Base-by-base conservation (phyloP, 2,329 filamentous ascomycete genomes). In the Ilyonectria robusta region DNA sequence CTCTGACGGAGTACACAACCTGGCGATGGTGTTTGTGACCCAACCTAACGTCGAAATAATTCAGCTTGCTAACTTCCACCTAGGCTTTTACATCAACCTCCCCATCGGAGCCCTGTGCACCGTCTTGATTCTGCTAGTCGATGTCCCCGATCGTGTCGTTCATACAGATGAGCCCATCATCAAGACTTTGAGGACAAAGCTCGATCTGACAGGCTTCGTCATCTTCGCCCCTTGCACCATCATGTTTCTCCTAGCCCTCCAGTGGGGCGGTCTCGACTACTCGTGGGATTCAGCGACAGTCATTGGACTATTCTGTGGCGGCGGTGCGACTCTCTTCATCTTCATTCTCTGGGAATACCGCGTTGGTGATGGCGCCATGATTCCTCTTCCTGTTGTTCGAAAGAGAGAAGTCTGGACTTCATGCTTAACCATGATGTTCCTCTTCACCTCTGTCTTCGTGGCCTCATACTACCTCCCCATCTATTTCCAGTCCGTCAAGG, bases 401-500 rank as follows among this genome's bases (percentile, higher is more conserved):
- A 78, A 81, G 40, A 80, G 85, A 1, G 76, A 82, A 26, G 80
- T 88, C n/a, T 82, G 80, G 76, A 75, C 81, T 10, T 80, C 81
- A 23, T 79, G 81, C 29, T 10, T 82, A 5, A 84, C 82, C 46
- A 79, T 80, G 26, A 80, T 84, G 35, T 80, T 84, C 60, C 79
- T 86, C 19, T 82, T 82, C 15, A 79, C 81, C 3, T 77, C 80
- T 11, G 83, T 84, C 56, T 83, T 87, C 66, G 71, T 86, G 1
- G 76, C 82, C 1, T 75, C 85, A 4, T 85, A 84, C 77, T 85
- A 85, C 66, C 76, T 87, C 6, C 85, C 86, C 2, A 80, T 87
- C 66, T 87, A 85, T 79, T 86, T 88, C 75, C 84, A 88, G 76
- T 80, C 82, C 35, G 80, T 87, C 67, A 81, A 81, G 65, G 79